These are phyloP conservation scores for Fusarium sp. DNA, from an alignment of 2,329 filamentous ascomycete genomes.

Conservation along the genomic window DNA sequence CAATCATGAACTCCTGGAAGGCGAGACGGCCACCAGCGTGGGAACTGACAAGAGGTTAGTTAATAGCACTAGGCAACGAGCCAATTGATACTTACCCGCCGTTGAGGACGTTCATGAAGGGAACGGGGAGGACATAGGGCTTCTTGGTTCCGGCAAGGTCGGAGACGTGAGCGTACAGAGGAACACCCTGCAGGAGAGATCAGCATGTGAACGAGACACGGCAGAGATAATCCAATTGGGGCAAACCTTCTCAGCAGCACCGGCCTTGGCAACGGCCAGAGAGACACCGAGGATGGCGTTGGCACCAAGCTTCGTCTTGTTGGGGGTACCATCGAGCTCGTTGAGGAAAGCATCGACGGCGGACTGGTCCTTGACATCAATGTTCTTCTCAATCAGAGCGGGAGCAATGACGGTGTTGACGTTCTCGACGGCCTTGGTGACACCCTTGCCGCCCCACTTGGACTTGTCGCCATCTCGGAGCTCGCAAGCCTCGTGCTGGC, in stretches of 20 bases:
- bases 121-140: slow-evolving; percentile 89
- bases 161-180: slow-evolving; percentile 89
- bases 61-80: background rate
- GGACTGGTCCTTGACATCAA: slow-evolving; percentile 89
- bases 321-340: slow-evolving; percentile 84
- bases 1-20: slow-evolving; percentile 98
- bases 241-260: slow-evolving; percentile 83
- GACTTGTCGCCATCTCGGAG: slow-evolving; percentile 90
- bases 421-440: slow-evolving; percentile 86
- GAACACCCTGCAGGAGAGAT: slow-evolving; percentile 68
- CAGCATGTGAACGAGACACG: slow-evolving; percentile 19
- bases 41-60: slow-evolving; percentile 66
- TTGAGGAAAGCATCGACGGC: slow-evolving; percentile 87
- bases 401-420: slow-evolving; percentile 86
- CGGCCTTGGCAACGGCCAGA: slow-evolving; percentile 88
- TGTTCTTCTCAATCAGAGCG: slow-evolving; percentile 82
- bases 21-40: slow-evolving; percentile 96
- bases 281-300: slow-evolving; percentile 90
- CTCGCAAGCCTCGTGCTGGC: slow-evolving; percentile 91
- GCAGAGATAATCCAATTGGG: background rate
- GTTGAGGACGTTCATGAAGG: slow-evolving; percentile 95
- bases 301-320: slow-evolving; percentile 90
- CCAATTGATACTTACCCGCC: slow-evolving; percentile 63
- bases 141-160: slow-evolving; percentile 91
- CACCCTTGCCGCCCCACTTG: slow-evolving; percentile 90